Percentiles rank a stretch among this genome's conserved stretches.
Conservation (phyloP, 2,329 filamentous ascomycete genomes). For the Cladorrhinum sp. region DNA sequence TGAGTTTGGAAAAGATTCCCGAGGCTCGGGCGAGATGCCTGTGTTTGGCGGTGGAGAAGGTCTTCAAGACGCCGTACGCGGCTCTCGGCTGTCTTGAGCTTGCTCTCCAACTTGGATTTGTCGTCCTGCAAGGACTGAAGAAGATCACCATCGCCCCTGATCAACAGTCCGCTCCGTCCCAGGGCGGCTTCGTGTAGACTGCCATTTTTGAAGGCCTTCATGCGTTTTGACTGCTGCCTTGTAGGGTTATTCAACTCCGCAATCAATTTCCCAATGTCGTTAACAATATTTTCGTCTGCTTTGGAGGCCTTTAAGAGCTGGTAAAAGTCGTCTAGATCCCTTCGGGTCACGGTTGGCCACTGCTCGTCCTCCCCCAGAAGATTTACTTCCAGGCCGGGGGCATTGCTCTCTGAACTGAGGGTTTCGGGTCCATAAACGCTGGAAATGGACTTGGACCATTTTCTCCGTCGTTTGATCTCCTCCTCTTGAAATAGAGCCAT, state of each 20-base stretch:
- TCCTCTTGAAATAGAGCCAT: slow-evolving; percentile 91
- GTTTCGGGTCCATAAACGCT: slow-evolving; percentile 66
- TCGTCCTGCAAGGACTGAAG: slow-evolving; percentile 76
- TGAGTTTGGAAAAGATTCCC: slow-evolving; percentile 56
- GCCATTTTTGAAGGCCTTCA: slow-evolving; percentile 94
- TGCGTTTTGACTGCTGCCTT: slow-evolving; percentile 78
- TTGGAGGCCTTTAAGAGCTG: slow-evolving; percentile 62
- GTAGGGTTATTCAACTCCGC: slow-evolving; percentile 79
- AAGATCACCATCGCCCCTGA: slow-evolving; percentile 84
- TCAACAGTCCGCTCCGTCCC: slow-evolving; percentile 79
- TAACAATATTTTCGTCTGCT: slow-evolving; percentile 62
- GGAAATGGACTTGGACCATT: slow-evolving; percentile 85
- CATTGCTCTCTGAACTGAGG: slow-evolving; percentile 60
- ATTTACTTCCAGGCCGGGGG: slow-evolving; percentile 80
- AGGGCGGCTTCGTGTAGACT: slow-evolving; percentile 89
- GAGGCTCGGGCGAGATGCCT: slow-evolving; percentile 51
- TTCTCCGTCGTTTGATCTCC: slow-evolving; percentile 81
- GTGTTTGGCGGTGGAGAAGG: slow-evolving; percentile 78
- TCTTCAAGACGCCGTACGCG: slow-evolving; percentile 89
- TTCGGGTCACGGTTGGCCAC: slow-evolving; percentile 75
- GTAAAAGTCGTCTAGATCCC: slow-evolving; percentile 74
- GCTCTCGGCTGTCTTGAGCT: slow-evolving; percentile 79
- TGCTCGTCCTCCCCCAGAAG: slow-evolving; percentile 73
- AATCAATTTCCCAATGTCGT: slow-evolving; percentile 72
- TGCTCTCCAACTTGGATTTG: slow-evolving; percentile 70